Evolutionary conservation across 805 yeast genomes (phyloP).

Genomic region (Wickerhamiella domercqiae): DNA sequence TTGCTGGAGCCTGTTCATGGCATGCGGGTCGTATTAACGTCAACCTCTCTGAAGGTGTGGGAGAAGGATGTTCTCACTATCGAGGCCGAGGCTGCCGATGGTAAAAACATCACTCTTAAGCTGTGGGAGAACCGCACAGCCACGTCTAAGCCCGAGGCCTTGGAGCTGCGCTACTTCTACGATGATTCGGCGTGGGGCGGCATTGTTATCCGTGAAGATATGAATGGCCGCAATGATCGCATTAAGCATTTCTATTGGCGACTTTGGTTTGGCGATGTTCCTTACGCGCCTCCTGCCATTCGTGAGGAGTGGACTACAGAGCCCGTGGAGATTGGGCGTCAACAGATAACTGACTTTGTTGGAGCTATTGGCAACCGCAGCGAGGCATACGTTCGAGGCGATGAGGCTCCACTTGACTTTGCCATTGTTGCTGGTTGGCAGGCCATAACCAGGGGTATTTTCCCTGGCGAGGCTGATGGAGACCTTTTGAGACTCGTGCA

Average conservation of each 20-base stretch:
- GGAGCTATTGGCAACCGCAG: constrained; percentile 95
- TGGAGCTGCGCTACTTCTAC: constrained; percentile 66
- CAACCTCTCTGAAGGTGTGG: constrained; percentile 41
- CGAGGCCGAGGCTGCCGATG: constrained; percentile 37
- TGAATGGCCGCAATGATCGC: constrained; percentile 81
- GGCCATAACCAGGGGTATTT: constrained; percentile 93
- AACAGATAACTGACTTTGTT: constrained; percentile 78
- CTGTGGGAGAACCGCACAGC: constrained; percentile 82
- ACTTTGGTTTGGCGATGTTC: constrained; percentile 68
- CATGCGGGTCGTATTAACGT: constrained; percentile 42
- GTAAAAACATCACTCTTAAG: constrained; percentile 45
- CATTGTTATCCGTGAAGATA: constrained; percentile 83
- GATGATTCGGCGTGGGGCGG: constrained; percentile 69
- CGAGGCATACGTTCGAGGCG: constrained; percentile 82
- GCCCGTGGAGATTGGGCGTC: constrained; percentile 42
- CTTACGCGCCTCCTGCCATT: constrained; percentile 40
- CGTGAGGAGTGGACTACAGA: constrained; percentile 60
- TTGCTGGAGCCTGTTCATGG: constrained; percentile 63
- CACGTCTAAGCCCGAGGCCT: constrained; percentile 55
- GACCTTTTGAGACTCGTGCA: constrained; percentile 89
- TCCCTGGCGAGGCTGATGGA: constrained; percentile 94
- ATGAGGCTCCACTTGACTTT: constrained; percentile 92
- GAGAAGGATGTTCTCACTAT: constrained; percentile 67
- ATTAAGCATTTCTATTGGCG: constrained; percentile 96
- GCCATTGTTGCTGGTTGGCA: constrained; percentile 98